These are phyloP conservation scores for Podaxis mareebaensis DNA, from an alignment of 768 basidiomycete species.

Conservation along the genomic window DNA sequence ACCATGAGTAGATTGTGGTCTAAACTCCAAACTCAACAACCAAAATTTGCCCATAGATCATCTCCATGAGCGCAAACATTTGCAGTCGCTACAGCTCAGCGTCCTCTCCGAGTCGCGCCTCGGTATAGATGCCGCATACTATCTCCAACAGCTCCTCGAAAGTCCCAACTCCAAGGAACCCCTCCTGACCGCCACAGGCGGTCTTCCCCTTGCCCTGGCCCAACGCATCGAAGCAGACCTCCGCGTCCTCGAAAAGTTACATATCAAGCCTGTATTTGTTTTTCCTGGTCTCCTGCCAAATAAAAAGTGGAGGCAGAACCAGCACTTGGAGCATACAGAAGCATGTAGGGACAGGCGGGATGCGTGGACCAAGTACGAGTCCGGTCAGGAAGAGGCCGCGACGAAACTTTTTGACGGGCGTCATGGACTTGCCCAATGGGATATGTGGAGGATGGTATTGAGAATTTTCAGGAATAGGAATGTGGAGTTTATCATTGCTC, in stretches of 20 bases:
- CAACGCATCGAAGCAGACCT: conserved; percentile 90
- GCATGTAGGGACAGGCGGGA: conserved; percentile 75
- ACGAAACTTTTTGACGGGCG: conserved; percentile 81
- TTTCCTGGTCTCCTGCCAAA: conserved; percentile 87
- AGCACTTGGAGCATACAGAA: conserved; percentile 59
- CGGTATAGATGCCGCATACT: conserved; percentile 94
- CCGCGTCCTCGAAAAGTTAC: conserved; percentile 83
- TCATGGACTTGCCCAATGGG: conserved; percentile 75
- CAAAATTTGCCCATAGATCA: conserved; percentile 54
- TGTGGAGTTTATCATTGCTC: conserved; percentile 95
- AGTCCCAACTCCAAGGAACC: conserved; percentile 82
- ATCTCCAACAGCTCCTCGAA: conserved; percentile 78
- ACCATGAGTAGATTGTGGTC: not conserved
- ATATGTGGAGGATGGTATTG: conserved; percentile 92
- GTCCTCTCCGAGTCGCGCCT: conserved; percentile 89
- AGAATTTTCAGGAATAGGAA: conserved; percentile 92
- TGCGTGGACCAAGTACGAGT: conserved; percentile 94
- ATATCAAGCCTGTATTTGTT: conserved; percentile 98
- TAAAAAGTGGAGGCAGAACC: conserved; percentile 67
- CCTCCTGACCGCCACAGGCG: conserved; percentile 92
- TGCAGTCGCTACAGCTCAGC: conserved; percentile 78
- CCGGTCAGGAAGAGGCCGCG: conserved; percentile 87
- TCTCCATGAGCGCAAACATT: conserved; percentile 84
- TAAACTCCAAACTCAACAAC: conserved; percentile 10
- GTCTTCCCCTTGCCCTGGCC: conserved; percentile 86